These are phyloP conservation scores for Artemisia tridentata DNA, from an alignment of 129 eudicot species.

Conservation along the genomic window DNA sequence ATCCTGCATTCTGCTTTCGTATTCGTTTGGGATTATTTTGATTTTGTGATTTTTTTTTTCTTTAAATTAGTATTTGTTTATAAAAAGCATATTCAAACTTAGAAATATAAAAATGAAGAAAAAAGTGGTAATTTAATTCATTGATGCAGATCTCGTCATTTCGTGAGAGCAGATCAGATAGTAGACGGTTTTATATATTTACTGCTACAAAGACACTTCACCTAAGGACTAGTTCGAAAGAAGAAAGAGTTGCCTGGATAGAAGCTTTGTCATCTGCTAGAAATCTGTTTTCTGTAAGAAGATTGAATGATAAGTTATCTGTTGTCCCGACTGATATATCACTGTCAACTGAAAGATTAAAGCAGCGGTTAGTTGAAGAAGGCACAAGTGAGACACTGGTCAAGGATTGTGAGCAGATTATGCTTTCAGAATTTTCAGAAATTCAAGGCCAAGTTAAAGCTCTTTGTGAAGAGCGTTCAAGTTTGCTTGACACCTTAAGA, in stretches of 20 bases:
- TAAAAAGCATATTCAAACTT: not conserved
- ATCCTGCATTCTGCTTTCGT: not conserved
- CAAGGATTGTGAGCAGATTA: constrained; percentile 42
- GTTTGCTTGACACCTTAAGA: constrained; percentile 37
- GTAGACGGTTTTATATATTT: constrained; percentile 73
- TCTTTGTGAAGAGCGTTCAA: constrained; percentile 39
- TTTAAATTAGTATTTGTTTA: not conserved
- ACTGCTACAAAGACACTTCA: constrained; percentile 92
- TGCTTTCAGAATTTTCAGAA: constrained; percentile 40
- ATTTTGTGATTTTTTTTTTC: not conserved
- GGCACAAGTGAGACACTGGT: constrained; percentile 32
- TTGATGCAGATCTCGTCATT: constrained; percentile 71
- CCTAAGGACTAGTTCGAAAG: constrained; percentile 59
- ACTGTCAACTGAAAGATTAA: constrained; percentile 66
- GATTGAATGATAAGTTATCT: constrained; percentile 47
- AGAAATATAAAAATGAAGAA: not conserved
- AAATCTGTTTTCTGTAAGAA: constrained; percentile 53
- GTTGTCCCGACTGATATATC: constrained; percentile 47
- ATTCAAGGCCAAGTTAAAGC: constrained; percentile 37
- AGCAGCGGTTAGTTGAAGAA: constrained; percentile 41
- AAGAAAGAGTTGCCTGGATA: constrained; percentile 80
- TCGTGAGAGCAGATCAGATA: constrained; percentile 82
- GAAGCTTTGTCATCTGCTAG: constrained; percentile 69
- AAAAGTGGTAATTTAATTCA: constrained; percentile 1
- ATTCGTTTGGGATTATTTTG: not conserved